Evolutionary conservation across 192 early-diverging fungal species (phyloP).

Genomic region (Powellomyces hirtus): DNA sequence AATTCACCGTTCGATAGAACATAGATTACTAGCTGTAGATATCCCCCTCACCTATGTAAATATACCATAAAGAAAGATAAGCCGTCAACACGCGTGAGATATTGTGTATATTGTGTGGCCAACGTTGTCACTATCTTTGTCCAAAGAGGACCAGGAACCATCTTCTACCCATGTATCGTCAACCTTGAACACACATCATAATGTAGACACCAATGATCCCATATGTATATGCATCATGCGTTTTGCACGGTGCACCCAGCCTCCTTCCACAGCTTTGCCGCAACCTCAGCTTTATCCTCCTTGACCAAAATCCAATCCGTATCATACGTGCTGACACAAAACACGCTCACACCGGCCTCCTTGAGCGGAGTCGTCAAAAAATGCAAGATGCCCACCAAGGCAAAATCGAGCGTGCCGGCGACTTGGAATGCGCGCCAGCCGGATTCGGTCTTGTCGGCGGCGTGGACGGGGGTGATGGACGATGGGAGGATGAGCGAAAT

Average conservation of each 20-base stretch:
- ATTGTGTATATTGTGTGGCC: too few species aligned
- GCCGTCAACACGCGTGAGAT: too few species aligned
- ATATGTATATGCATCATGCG: neutral
- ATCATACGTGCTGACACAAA: constrained; percentile 69
- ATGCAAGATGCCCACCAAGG: constrained; percentile 63
- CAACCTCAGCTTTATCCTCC: constrained; percentile 32
- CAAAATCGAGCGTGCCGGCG: constrained; percentile 64
- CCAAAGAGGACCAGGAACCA: too few species aligned
- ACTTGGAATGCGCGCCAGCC: constrained; percentile 52
- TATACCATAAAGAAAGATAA: too few species aligned
- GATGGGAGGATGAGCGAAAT: constrained; percentile 20
- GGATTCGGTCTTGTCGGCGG: constrained; percentile 14
- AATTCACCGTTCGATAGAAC: too few species aligned
- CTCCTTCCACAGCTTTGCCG: neutral
- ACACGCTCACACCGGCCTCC: constrained; percentile 57
- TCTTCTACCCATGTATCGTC: too few species aligned
- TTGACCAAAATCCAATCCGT: constrained; percentile 75
- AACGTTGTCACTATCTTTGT: too few species aligned
- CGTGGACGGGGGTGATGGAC: neutral
- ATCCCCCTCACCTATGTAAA: too few species aligned
- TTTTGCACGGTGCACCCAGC: constrained; percentile 1
- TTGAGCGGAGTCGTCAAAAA: constrained; percentile 50
- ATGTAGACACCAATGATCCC: too few species aligned
- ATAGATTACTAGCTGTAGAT: too few species aligned
- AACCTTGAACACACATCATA: too few species aligned